Base-by-base conservation (phyloP, 2,329 filamentous ascomycete species). In the Penicillium oxalicum region DNA sequence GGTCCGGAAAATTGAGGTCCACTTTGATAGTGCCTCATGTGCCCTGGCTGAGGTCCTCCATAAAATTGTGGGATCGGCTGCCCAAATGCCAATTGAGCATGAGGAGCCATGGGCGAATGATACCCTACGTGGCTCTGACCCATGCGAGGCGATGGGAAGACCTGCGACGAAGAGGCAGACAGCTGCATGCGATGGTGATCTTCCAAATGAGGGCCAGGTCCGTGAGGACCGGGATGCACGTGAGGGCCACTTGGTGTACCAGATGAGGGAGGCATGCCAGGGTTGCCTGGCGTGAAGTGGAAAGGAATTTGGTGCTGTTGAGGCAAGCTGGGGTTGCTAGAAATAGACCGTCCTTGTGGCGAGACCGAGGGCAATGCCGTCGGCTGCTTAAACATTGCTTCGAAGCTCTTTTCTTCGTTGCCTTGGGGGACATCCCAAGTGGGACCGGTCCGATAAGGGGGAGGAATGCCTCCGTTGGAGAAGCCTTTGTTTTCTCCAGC, bases 141-240 rank as follows among this genome's bases (percentile, higher is more conserved):
- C 58, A 90, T 79, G 44, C 90, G 83, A 42, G 91, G 90, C 12
- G 91, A 95, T 7, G 88, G 86, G 66, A 89, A 93, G 2, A 89
- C 88, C 60, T 91, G 89, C 3, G 84, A 84, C 25, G 87, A 90
- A 57, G 85, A 90, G 5, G 84, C 87, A 49, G 87, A 88, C 72
- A 93, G 87, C 57, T 82, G 80, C 87, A 96, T 95, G 44, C 90
- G 82, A 62, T 91, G 88, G 50, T 90, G 87, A 57, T 95, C 91
- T 57, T 84, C 83, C 50, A 83, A 84, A 60, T 84, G 88, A 57
- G 84, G 79, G 12, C 78, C 77, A 45, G 81, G 80, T 5, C 78
- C 80, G 55, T 86, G 86, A 60, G 90, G 87, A 49, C 87, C 86
- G 52, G 85, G 84, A 60, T 89, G 86, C 69, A 89, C 83, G 61